Percentiles rank a stretch among this genome's conserved stretches.
These are phyloP conservation scores for Endothia cerciana DNA, from an alignment of 2,329 filamentous ascomycete species.

Conservation along the genomic window DNA sequence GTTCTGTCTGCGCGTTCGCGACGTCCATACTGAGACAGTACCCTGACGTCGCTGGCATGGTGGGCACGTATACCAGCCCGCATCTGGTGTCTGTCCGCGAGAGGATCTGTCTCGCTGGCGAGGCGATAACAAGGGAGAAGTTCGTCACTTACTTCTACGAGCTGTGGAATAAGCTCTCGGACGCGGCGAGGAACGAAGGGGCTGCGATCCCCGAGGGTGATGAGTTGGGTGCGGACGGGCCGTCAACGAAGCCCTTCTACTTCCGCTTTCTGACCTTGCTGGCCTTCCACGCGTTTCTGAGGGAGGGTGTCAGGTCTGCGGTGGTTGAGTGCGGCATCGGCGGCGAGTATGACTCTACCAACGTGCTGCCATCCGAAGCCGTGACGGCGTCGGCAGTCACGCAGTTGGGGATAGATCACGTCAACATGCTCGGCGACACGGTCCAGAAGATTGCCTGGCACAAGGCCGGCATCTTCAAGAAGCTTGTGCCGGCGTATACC, in stretches of 20 bases:
- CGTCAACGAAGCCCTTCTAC: slow-evolving; percentile 79
- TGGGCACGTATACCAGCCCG: slow-evolving; percentile 85
- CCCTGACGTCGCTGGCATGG: slow-evolving; percentile 39
- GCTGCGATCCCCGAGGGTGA: slow-evolving; percentile 43
- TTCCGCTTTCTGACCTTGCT: slow-evolving; percentile 91
- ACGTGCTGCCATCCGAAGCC: slow-evolving; percentile 67
- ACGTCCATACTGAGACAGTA: slow-evolving; percentile 71
- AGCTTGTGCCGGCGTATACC: slow-evolving; percentile 65
- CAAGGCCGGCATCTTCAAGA: slow-evolving; percentile 86
- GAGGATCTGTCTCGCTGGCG: slow-evolving; percentile 79
- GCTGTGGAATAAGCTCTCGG: slow-evolving; percentile 69
- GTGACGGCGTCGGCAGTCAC: slow-evolving; percentile 76
- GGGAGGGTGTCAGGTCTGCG: slow-evolving; percentile 75
- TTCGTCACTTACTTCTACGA: slow-evolving; percentile 84
- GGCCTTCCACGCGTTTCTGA: slow-evolving; percentile 81
- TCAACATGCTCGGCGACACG: slow-evolving; percentile 76
- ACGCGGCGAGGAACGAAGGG: slow-evolving; percentile 41
- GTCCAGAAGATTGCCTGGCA: slow-evolving; percentile 87
- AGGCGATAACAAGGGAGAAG: slow-evolving; percentile 66
- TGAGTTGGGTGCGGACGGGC: slow-evolving; percentile 55
- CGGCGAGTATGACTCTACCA: slow-evolving; percentile 91
- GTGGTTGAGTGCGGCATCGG: slow-evolving; percentile 94
- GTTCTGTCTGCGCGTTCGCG: slow-evolving; percentile 82
- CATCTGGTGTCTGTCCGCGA: slow-evolving; percentile 84
- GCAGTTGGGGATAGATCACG: slow-evolving; percentile 84